A percentile compares a stretch with the other conserved stretches of the same genome.
phyloP scores from a whole-genome alignment of 2,329 filamentous ascomycete genomes.

The Fusarium sp. region DNA sequence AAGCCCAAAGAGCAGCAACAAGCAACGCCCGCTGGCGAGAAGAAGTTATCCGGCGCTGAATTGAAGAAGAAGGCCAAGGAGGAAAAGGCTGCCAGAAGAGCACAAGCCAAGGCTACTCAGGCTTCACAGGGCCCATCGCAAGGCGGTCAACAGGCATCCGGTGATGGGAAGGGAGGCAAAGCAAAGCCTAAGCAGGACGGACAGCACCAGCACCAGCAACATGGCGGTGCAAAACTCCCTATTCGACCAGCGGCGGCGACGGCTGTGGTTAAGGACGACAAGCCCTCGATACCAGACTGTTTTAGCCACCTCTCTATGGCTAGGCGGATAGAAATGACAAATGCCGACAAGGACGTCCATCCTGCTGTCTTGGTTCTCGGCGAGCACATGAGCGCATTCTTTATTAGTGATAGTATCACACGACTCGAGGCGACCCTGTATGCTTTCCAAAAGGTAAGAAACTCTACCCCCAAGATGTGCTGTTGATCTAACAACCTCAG shows the following conservation, averaged over 20 bases:
- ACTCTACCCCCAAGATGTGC: conserved; percentile 8
- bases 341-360: conserved; percentile 81
- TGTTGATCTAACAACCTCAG: conserved; percentile 52
- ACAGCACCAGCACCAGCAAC: conserved; percentile 39
- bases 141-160: conserved; percentile 48
- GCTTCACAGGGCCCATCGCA: conserved; percentile 51
- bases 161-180: conserved; percentile 58
- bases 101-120: conserved; percentile 71
- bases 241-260: conserved; percentile 46
- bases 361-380: conserved; percentile 86
- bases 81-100: conserved; percentile 88
- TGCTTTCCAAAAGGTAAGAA: conserved; percentile 82
- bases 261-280: conserved; percentile 59
- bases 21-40: conserved; percentile 46
- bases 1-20: conserved; percentile 37
- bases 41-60: conserved; percentile 77
- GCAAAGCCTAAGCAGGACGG: conserved; percentile 59
- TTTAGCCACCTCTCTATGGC: conserved; percentile 86
- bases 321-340: conserved; percentile 61
- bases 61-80: conserved; percentile 90
- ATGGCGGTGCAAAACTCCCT: conserved; percentile 48
- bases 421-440: conserved; percentile 87
- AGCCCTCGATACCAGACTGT: conserved; percentile 71
- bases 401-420: conserved; percentile 88
- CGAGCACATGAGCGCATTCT: conserved; percentile 89